A percentile compares a stretch with the other conserved stretches of the same genome.
Conservation (phyloP, 2,329 filamentous ascomycete genomes). For the Fusarium tuaranense region DNA sequence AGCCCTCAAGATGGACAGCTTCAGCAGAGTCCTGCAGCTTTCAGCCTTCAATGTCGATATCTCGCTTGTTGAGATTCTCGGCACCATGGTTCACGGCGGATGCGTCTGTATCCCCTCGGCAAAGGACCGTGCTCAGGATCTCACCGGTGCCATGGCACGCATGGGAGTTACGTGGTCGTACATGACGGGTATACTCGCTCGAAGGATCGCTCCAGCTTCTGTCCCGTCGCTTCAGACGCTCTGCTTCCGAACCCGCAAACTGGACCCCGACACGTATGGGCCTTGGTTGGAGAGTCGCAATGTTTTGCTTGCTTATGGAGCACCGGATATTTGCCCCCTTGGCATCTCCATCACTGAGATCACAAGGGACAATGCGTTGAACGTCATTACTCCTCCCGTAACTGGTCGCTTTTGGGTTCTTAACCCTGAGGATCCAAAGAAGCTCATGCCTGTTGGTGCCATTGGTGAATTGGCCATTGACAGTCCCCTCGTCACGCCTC, state of each 20-base stretch:
- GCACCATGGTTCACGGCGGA: conserved; percentile 66
- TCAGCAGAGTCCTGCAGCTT: conserved; percentile 68
- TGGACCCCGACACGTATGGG: conserved; percentile 61
- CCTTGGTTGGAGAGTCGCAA: conserved; percentile 60
- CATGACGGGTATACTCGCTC: conserved; percentile 70
- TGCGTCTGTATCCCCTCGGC: conserved; percentile 69
- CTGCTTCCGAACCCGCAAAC: conserved; percentile 61
- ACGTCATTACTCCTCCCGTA: conserved; percentile 60
- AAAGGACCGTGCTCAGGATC: conserved; percentile 60
- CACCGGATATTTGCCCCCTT: conserved; percentile 63
- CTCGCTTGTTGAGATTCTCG: conserved; percentile 63
- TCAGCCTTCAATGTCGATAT: conserved; percentile 67
- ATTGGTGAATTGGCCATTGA: conserved; percentile 72
- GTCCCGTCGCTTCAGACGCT: conserved; percentile 55
- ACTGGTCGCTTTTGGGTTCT: conserved; percentile 64
- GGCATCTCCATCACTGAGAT: conserved; percentile 63
- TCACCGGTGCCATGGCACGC: conserved; percentile 61
- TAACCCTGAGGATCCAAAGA: conserved; percentile 62
- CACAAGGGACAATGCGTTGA: conserved; percentile 50
- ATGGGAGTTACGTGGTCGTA: conserved; percentile 65
- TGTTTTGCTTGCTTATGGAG: conserved; percentile 64
- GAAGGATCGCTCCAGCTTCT: conserved; percentile 52
- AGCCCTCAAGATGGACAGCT: conserved; percentile 60
- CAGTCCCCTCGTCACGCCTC: conserved; percentile 54
- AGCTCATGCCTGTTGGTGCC: conserved; percentile 64